Base-by-base conservation (phyloP, 176 grass and related monocot species). In the Poa pratensis region DNA sequence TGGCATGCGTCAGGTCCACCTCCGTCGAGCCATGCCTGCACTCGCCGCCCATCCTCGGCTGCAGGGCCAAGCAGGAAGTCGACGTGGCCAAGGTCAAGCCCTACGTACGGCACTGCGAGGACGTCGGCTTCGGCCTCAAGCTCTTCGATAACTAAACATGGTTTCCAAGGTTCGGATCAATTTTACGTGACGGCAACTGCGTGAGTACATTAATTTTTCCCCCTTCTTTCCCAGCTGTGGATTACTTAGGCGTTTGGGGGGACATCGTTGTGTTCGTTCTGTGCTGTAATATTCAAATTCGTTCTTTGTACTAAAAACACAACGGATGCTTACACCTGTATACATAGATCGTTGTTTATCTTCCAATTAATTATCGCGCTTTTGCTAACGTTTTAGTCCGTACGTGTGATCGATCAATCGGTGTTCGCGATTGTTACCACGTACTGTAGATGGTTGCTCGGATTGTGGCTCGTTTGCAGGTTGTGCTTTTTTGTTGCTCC, bases 11-110 rank as follows among this genome's bases (percentile, higher is more conserved):
- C 55, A 73, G 86, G 30, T 88, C 96, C 54, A 61, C 79, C 62
- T 95, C 96, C 48, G 90, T 92, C 11, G 96, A 99, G 69, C 96
- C 96, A 18, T 99, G 96, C 90, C 88, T 99, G 76, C 96, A 96
- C 76, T 95, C 87, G 32, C 93, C 96, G 70, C 96, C 93, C 11
- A 79, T 80, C 1, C 90, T 94, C 19, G 79, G 82, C 7, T 99
- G 96, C 85, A 83, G 80, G 78, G 90, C 81, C 4, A 86, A 75
- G 86, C 90, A 35, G 86, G 71, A 89, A 4, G 92, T 95, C 28
- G 88, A 99, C n/a, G 86, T 12, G 37, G 90, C 92, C 54, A 14
- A 61, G 4, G 51, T 99, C 24, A 86, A 90, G 48, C 91, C 90
- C 1, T 86, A 94, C 69, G 61, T 99, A 23, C 88, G 91, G 72